Percentiles rank a stretch among this genome's conserved stretches.
These are phyloP conservation scores for Torrubiellomyces zombiae DNA, from an alignment of 2,329 filamentous ascomycete species.

Conservation along the genomic window DNA sequence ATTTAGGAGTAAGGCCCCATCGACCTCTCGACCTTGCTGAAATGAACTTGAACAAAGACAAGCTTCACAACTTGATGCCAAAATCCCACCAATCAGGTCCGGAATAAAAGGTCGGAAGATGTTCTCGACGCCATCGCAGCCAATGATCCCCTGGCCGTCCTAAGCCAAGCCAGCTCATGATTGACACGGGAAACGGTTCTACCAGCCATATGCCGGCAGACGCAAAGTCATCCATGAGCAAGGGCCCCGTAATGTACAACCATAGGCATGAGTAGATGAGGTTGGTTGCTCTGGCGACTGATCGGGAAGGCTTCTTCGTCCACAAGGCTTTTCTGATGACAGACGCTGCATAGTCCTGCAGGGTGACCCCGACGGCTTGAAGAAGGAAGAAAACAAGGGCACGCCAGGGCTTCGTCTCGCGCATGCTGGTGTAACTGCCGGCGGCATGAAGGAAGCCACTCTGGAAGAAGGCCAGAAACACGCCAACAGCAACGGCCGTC, in stretches of 20 bases:
- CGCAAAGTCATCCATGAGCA: constrained; percentile 63
- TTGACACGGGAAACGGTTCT: constrained; percentile 66
- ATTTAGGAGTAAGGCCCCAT: too few species aligned
- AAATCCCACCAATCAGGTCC: constrained; percentile 46
- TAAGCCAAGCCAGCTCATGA: constrained; percentile 48
- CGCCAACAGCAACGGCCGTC: constrained; percentile 10
- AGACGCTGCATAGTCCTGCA: constrained; percentile 31
- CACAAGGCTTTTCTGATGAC: constrained; percentile 16
- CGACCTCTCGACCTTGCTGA: too few species aligned
- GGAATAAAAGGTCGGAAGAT: constrained; percentile 36
- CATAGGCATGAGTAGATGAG: constrained; percentile 45
- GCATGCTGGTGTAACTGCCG: constrained; percentile 52
- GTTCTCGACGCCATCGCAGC: constrained; percentile 47
- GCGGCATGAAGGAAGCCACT: constrained; percentile 54
- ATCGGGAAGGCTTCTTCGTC: constrained; percentile 25
- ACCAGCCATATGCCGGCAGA: constrained; percentile 60
- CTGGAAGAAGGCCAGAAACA: constrained; percentile 36
- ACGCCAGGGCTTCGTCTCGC: constrained; percentile 29
- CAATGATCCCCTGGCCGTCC: constrained; percentile 43
- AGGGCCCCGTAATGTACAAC: constrained; percentile 47
- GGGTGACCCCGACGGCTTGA: constrained; percentile 47
- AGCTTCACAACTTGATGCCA: constrained; percentile 17
- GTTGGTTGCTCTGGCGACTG: constrained; percentile 37
- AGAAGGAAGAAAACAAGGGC: constrained; percentile 55
- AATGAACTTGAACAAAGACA: too few species aligned